Evolutionary conservation across 179 eudicot species (phyloP).

Genomic region (Beta corolliflora): DNA sequence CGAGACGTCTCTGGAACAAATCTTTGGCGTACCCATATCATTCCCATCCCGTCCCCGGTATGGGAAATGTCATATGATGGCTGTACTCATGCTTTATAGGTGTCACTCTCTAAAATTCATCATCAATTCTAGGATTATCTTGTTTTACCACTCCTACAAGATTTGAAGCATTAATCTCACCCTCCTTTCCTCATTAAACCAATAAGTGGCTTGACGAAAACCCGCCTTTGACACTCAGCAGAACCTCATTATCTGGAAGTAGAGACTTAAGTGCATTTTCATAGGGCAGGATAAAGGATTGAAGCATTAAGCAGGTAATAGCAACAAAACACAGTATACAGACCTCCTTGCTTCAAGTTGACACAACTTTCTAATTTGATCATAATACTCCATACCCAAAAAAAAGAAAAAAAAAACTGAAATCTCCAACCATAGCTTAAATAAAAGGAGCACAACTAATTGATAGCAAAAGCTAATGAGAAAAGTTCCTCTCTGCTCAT

Average conservation of each 20-base stretch:
- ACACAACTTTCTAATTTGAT: slow-evolving; percentile 42
- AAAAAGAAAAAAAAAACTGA: background rate
- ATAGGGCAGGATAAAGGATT: slow-evolving; percentile 60
- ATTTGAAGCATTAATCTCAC: slow-evolving; percentile 16
- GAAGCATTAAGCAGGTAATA: slow-evolving; percentile 61
- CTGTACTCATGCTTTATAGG: no score
- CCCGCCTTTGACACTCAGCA: slow-evolving; percentile 14
- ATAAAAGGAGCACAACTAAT: background rate
- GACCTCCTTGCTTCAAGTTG: slow-evolving; percentile 56
- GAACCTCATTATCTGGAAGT: slow-evolving; percentile 39
- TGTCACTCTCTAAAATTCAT: background rate
- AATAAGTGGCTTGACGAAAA: slow-evolving; percentile 15
- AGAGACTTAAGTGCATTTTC: slow-evolving; percentile 51
- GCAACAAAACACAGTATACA: slow-evolving; percentile 61
- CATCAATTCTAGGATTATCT: background rate
- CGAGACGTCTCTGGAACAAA: no score
- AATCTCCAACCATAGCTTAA: slow-evolving; percentile 6
- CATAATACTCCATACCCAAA: slow-evolving; percentile 40
- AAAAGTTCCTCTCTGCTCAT: background rate
- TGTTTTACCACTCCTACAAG: slow-evolving; percentile 12
- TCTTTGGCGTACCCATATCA: no score
- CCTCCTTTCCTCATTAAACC: slow-evolving; percentile 14
- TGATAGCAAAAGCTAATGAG: slow-evolving; percentile 5
- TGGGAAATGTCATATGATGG: no score
- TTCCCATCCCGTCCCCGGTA: no score